These are phyloP conservation scores for Corchorus olitorius DNA, from an alignment of 345 rosid genomes.

Conservation along the genomic window DNA sequence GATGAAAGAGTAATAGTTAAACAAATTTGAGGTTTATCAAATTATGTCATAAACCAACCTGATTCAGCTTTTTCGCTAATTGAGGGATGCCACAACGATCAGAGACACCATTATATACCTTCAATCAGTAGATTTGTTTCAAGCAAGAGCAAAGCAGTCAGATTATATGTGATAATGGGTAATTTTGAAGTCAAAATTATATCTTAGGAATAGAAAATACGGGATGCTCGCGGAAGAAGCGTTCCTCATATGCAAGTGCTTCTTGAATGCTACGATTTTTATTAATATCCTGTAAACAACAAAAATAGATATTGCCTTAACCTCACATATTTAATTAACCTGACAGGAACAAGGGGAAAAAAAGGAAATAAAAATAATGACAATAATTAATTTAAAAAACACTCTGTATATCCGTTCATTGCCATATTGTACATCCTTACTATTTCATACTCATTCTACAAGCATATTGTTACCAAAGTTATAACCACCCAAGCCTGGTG, in stretches of 20 bases:
- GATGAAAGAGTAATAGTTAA: not conserved
- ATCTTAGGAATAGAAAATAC: conserved; percentile 39
- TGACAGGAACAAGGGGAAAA: not conserved
- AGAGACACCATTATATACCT: conserved; percentile 63
- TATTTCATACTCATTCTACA: not conserved
- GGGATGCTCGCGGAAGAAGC: conserved; percentile 54
- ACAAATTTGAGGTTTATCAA: not conserved
- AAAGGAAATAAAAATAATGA: conserved; percentile 4
- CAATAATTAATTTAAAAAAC: not conserved
- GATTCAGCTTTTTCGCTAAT: conserved; percentile 74
- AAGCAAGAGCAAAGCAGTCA: conserved; percentile 6
- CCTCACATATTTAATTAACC: not conserved
- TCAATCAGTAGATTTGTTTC: conserved; percentile 24
- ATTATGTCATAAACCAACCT: conserved; percentile 38
- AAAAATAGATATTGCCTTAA: not conserved
- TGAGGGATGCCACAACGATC: conserved; percentile 70
- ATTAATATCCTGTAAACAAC: conserved; percentile 52
- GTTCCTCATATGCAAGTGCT: conserved; percentile 55
- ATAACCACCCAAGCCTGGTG: not conserved
- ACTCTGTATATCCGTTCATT: not conserved
- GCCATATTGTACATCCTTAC: not conserved
- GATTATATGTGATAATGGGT: not conserved
- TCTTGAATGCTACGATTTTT: conserved; percentile 56
- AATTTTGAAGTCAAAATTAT: not conserved
- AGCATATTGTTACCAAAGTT: not conserved